Percentiles rank a stretch among this genome's conserved stretches.
phyloP scores from a whole-genome alignment of 2,329 filamentous ascomycete genomes.

The Cadophora malorum region DNA sequence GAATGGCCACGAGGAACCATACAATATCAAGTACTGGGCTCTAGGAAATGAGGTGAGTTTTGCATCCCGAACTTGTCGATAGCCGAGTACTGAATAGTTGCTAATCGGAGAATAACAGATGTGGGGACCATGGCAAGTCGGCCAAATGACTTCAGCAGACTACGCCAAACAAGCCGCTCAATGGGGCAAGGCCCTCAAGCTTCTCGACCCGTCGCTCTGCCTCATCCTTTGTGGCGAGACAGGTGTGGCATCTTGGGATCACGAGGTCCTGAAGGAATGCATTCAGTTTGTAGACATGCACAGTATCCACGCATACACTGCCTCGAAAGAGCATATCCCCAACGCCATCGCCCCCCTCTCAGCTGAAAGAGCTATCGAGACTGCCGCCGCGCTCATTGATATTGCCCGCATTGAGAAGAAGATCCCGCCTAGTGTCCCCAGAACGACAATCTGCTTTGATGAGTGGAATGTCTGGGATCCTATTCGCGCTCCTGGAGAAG shows the following conservation, averaged over 20 bases:
- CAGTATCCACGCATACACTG: conserved; percentile 70
- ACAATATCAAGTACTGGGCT: conserved; percentile 86
- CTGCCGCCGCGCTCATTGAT: conserved; percentile 65
- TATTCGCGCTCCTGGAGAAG: conserved; percentile 63
- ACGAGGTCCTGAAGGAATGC: conserved; percentile 66
- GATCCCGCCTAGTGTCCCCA: conserved; percentile 41
- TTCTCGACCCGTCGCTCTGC: conserved; percentile 64
- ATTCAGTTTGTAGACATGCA: conserved; percentile 70
- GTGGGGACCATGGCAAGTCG: conserved; percentile 55
- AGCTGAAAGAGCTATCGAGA: conserved; percentile 70
- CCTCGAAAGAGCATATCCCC: conserved; percentile 50
- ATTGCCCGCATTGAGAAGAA: conserved; percentile 66
- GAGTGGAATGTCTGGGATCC: conserved; percentile 77
- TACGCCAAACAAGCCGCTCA: conserved; percentile 63
- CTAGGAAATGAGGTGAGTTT: conserved; percentile 80
- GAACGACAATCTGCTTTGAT: conserved; percentile 70
- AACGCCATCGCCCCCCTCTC: conserved; percentile 63
- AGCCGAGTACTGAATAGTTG: too few species aligned
- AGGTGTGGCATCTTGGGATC: conserved; percentile 67
- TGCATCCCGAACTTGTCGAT: too few species aligned
- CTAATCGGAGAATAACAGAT: conserved; percentile 31
- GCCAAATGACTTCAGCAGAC: conserved; percentile 61
- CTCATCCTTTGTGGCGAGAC: conserved; percentile 70
- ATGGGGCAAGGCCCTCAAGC: conserved; percentile 64
- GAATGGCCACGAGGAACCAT: conserved; percentile 78